A percentile compares a stretch with the other conserved stretches of the same genome.
Conservation (phyloP, 2,329 filamentous ascomycete species). For the Colletotrichum plurivorum region DNA sequence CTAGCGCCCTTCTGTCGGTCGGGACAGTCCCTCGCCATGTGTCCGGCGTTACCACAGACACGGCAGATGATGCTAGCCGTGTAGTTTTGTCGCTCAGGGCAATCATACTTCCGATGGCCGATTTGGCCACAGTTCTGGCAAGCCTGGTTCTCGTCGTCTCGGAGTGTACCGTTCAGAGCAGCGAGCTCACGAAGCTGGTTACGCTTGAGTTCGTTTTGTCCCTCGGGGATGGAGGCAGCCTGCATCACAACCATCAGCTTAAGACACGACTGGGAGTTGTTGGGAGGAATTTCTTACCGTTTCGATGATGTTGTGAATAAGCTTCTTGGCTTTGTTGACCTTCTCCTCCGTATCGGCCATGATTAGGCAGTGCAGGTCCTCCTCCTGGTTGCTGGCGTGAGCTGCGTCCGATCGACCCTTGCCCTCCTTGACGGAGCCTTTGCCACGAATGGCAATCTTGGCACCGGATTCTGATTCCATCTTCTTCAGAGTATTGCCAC, state of each 20-base stretch:
- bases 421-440: conserved; percentile 99
- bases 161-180: conserved; percentile 97
- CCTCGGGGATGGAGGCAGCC: conserved; percentile 98
- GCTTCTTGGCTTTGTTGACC: conserved; percentile 98
- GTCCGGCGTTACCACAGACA: conserved; percentile 96
- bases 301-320: conserved; percentile 99
- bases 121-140: conserved; percentile 99
- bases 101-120: conserved; percentile 98
- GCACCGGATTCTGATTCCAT: conserved; percentile 98
- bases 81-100: conserved; percentile 96
- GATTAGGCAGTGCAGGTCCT: conserved; percentile 98
- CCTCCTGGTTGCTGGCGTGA: conserved; percentile 99
- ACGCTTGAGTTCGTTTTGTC: conserved; percentile 98
- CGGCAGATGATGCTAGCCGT: conserved; percentile 99
- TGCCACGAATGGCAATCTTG: conserved; percentile 99
- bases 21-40: conserved; percentile 98
- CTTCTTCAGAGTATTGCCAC: conserved; percentile 99
- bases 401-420: conserved; percentile 99
- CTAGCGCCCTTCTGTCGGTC: conserved; percentile 91
- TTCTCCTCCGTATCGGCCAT: conserved; percentile 99
- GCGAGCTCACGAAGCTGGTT: conserved; percentile 98
- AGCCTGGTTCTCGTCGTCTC: conserved; percentile 98
- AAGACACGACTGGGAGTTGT: neutral
- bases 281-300: conserved; percentile 75
- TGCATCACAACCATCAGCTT: conserved; percentile 56